Evolutionary conservation across 2,329 filamentous ascomycete genomes (phyloP).

Genomic region (Sclerotinia nivalis): DNA sequence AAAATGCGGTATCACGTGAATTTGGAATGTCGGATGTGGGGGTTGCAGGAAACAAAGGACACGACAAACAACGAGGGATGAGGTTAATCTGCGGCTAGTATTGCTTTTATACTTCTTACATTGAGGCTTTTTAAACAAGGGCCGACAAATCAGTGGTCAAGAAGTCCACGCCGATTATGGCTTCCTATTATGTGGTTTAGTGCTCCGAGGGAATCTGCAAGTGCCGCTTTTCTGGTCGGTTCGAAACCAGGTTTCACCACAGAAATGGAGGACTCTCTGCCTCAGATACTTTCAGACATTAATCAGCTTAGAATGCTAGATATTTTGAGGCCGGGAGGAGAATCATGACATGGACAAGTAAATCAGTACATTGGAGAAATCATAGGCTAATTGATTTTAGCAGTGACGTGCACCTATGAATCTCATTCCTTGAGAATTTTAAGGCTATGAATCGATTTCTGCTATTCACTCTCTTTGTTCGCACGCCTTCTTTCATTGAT

Average conservation of each 20-base stretch:
- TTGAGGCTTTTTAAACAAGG: not conserved
- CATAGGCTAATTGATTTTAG: too few relatives aligned
- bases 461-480: not conserved
- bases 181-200: not conserved
- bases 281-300: not conserved
- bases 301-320: not conserved
- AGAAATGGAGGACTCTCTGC: not conserved
- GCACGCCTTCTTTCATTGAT: not conserved
- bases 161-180: not conserved
- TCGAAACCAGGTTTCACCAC: not conserved
- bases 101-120: not conserved
- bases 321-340: not conserved
- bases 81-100: too few relatives aligned
- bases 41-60: too few relatives aligned
- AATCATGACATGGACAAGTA: too few relatives aligned
- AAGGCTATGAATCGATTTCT: not conserved
- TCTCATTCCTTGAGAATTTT: too few relatives aligned
- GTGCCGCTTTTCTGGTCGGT: not conserved
- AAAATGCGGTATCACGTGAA: too few relatives aligned
- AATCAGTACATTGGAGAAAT: too few relatives aligned
- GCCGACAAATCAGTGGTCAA: not conserved
- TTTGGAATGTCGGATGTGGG: too few relatives aligned
- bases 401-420: too few relatives aligned
- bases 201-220: not conserved
- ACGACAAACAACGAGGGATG: too few relatives aligned